Evolutionary conservation across 441 rosid species (phyloP).

Genomic region (Pelargonium citronellum): DNA sequence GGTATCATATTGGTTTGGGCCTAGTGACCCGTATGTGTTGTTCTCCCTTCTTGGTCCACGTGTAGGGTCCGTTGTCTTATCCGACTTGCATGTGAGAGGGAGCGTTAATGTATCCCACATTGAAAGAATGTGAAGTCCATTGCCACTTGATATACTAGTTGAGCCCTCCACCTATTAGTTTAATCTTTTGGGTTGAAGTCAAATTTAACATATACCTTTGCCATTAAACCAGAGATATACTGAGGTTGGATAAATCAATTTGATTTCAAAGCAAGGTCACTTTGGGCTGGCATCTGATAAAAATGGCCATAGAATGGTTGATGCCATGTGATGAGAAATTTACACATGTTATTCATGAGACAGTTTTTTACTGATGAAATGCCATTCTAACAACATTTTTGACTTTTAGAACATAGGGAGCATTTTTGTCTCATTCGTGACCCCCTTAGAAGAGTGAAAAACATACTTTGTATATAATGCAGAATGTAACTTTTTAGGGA

Average conservation of each 20-base stretch:
- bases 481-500: constrained; percentile 8
- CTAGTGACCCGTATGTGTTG: no score
- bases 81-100: no score
- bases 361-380: not conserved
- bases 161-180: no score
- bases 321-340: not conserved
- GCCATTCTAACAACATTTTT: no score
- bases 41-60: no score
- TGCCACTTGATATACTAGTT: no score
- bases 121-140: no score
- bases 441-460: not conserved
- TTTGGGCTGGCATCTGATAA: not conserved
- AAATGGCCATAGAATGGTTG: constrained; percentile 1
- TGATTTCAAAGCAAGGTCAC: not conserved
- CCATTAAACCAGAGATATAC: constrained; percentile 2
- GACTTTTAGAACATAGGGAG: constrained; percentile 9
- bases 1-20: no score
- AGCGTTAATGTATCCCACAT: no score
- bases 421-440: not conserved
- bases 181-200: no score
- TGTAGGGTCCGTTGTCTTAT: no score
- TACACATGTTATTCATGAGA: not conserved
- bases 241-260: constrained; percentile 4
- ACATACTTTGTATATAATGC: not conserved
- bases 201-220: not conserved